Evolutionary conservation across 352 stramenopile genomes (phyloP), one percentile per base, ranked within the genome.

Genomic region (Globisporangium sylvaticum): DNA sequence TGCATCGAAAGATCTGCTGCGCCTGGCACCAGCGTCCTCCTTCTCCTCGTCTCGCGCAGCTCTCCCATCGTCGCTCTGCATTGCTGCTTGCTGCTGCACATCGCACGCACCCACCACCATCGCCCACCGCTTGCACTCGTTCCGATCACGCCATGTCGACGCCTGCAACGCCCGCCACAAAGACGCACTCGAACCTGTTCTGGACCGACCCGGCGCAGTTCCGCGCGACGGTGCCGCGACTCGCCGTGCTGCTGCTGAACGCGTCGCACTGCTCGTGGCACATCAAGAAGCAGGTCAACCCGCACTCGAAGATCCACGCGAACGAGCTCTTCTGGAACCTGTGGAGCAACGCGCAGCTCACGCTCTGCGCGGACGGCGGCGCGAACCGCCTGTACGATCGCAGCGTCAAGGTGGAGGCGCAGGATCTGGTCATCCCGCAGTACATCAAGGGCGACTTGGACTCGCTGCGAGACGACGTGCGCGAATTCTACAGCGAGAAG

Each of bases 371-470:
- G 1, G 96, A 99, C 73, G 96, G 96, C 52, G 96, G 96, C 34
- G 96, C 96, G 64, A 99, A 99, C 75, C 86, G 95, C 56, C 81
- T 98, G 14, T 96, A 94, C 70, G 86, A 98, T 66, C 77, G 76
- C 64, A 83, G 77, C 37, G 59, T 72, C 27, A 39, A 67, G 44
- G 60, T 88, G 24, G 65, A 73, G 1, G 81, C 71, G 29, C 67
- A 80, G 57, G 66, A 85, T 18, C 61, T 76, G 39, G 69, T 86
- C 31, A 62, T 91, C 31, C 96, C 96, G 20, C 77, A 98, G 70
- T 90, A 91, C 44, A 97, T 99, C 70, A 96, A 97, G 56, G 96
- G 96, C 37, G 96, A 99, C 75, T 78, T 99, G 60, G 96, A 99
- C 80, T 98, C 92, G 14, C 74, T 98, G 20, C 81, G 89, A 7